Evolutionary conservation across 345 rosid species (phyloP).

Genomic region (Conringia planisiliqua): DNA sequence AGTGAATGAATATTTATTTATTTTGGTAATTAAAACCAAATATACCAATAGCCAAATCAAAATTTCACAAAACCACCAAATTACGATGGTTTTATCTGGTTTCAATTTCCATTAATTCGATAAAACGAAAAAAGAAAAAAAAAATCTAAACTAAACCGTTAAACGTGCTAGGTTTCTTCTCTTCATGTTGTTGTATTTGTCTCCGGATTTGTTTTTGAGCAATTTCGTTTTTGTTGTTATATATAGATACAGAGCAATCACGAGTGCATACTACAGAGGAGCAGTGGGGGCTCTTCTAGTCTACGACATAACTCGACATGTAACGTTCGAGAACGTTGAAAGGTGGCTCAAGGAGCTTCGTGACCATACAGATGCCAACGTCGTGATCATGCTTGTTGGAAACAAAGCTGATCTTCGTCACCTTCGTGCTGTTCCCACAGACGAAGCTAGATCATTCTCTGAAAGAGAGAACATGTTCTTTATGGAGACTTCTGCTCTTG

Average conservation of each 20-base stretch:
- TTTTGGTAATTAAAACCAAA: background rate
- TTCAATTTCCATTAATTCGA: background rate
- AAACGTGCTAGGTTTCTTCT: background rate
- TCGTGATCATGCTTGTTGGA: conserved; percentile 58
- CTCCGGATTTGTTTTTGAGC: background rate
- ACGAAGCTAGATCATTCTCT: conserved; percentile 45
- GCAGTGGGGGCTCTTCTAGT: conserved; percentile 56
- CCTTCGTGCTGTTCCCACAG: conserved; percentile 44
- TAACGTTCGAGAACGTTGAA: conserved; percentile 51
- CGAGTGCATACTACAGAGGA: conserved; percentile 60
- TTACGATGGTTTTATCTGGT: background rate
- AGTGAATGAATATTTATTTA: background rate
- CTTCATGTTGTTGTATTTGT: background rate
- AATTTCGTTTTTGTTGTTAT: background rate
- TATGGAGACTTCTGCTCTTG: conserved; percentile 59
- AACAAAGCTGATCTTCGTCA: conserved; percentile 56
- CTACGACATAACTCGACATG: conserved; percentile 49
- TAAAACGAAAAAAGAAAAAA: background rate
- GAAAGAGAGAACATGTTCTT: conserved; percentile 46
- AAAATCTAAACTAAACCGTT: no score
- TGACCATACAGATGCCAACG: conserved; percentile 49
- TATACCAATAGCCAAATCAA: background rate
- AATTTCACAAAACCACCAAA: background rate
- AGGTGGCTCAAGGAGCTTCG: conserved; percentile 56
- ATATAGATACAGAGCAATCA: conserved; percentile 48